These are phyloP conservation scores for Arthrobotrys musiformis DNA, from an alignment of 2,329 filamentous ascomycete genomes.

Conservation along the genomic window DNA sequence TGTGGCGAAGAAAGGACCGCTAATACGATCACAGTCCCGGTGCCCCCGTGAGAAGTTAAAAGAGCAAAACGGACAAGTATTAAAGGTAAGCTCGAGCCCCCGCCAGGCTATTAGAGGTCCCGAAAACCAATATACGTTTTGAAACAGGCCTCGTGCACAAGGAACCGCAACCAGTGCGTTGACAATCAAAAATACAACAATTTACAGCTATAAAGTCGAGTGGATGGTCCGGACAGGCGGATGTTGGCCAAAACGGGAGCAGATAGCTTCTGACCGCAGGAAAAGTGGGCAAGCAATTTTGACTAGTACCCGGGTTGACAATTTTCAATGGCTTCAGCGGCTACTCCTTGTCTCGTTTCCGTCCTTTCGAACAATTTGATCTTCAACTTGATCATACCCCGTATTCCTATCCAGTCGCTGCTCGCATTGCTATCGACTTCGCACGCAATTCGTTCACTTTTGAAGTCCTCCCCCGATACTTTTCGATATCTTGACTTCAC, in stretches of 20 bases:
- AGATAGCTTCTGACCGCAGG: background rate
- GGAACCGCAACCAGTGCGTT: background rate
- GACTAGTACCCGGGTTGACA: background rate
- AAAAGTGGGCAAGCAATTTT: background rate
- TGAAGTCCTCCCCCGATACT: slow-evolving; percentile 35
- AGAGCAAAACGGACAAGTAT: no score
- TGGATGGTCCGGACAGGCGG: slow-evolving; percentile 9
- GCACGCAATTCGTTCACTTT: background rate
- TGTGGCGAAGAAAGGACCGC: no score
- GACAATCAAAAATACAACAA: no score
- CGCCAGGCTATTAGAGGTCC: no score
- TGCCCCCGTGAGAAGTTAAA: no score
- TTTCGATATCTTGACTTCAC: slow-evolving; percentile 35
- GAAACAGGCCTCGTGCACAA: no score
- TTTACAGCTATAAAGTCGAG: background rate
- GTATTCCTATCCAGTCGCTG: slow-evolving; percentile 6
- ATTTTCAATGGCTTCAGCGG: slow-evolving; percentile 12
- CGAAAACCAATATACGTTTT: no score
- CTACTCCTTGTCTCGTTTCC: slow-evolving; percentile 9
- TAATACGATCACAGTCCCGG: no score
- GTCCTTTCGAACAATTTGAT: slow-evolving; percentile 32
- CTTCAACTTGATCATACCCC: slow-evolving; percentile 41
- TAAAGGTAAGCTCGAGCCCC: no score
- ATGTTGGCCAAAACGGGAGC: background rate
- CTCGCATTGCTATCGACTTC: slow-evolving; percentile 31